Evolutionary conservation across 768 basidiomycete species (phyloP).

Genomic region (Cubamyces lactineus): DNA sequence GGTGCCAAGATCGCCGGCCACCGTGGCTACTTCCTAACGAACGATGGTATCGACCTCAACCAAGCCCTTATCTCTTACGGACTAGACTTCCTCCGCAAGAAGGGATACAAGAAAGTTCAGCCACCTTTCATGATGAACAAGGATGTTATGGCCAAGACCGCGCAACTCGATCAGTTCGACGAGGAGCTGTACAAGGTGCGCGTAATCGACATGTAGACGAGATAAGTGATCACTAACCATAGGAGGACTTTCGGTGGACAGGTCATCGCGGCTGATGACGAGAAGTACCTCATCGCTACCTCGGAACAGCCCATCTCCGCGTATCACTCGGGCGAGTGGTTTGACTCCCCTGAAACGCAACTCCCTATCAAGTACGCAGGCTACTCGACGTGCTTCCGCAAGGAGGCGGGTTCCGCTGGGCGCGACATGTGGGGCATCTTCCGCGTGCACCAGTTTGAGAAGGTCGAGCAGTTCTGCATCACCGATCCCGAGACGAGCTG

Average conservation of each 20-base stretch:
- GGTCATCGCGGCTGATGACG: conserved; percentile 89
- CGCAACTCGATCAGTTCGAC: conserved; percentile 97
- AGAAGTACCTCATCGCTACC: conserved; percentile 98
- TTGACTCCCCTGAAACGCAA: conserved; percentile 88
- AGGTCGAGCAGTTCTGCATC: conserved; percentile 96
- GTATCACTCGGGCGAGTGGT: conserved; percentile 96
- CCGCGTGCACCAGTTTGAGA: conserved; percentile 99
- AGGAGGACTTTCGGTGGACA: conserved; percentile 30
- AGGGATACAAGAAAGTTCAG: conserved; percentile 90
- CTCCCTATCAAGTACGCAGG: conserved; percentile 91
- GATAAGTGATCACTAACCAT: not conserved
- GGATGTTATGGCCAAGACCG: conserved; percentile 96
- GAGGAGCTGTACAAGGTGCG: conserved; percentile 95
- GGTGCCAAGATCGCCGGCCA: conserved; percentile 94
- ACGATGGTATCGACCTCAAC: conserved; percentile 96
- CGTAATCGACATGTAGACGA: not conserved
- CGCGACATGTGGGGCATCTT: conserved; percentile 99
- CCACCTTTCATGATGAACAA: conserved; percentile 99
- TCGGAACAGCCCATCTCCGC: conserved; percentile 99
- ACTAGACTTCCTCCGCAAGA: conserved; percentile 85
- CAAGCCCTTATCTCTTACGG: conserved; percentile 95
- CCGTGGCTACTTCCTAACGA: conserved; percentile 94
- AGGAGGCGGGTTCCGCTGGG: conserved; percentile 97
- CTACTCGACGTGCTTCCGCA: conserved; percentile 96
- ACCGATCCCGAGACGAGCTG: conserved; percentile 95